Percentiles rank a stretch among this genome's conserved stretches.
phyloP scores from a whole-genome alignment of 2,329 filamentous ascomycete species.

The Alternaria sp. region DNA sequence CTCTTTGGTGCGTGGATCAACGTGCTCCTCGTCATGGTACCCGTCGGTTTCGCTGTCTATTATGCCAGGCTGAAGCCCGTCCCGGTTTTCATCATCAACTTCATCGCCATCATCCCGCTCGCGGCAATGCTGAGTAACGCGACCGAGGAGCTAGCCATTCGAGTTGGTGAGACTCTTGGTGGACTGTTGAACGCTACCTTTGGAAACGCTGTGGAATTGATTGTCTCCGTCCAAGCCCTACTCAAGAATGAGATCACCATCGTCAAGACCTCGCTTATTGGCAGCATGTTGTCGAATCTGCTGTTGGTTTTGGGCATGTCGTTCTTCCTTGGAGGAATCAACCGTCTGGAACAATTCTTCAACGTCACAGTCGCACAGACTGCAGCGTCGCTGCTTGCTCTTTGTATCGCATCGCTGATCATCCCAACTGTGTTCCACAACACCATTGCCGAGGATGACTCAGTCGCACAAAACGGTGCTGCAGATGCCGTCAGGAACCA shows the following conservation, averaged over 20 bases:
- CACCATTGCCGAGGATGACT: conserved; percentile 41
- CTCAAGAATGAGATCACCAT: conserved; percentile 78
- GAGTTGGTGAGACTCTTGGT: conserved; percentile 82
- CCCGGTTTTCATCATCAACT: conserved; percentile 83
- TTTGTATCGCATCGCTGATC: conserved; percentile 83
- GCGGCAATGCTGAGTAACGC: conserved; percentile 87
- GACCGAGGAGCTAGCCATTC: conserved; percentile 87
- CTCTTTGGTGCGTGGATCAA: conserved; percentile 89
- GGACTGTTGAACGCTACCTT: conserved; percentile 91
- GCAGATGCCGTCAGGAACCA: conserved; percentile 43
- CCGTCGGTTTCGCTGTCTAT: conserved; percentile 77
- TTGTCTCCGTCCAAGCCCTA: conserved; percentile 86
- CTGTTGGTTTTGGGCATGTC: conserved; percentile 90
- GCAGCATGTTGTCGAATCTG: conserved; percentile 90
- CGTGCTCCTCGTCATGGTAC: conserved; percentile 78
- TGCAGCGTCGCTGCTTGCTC: conserved; percentile 79
- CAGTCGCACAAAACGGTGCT: conserved; percentile 14
- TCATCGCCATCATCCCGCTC: conserved; percentile 89
- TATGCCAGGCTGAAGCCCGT: conserved; percentile 59
- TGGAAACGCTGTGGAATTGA: conserved; percentile 89
- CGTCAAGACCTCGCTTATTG: conserved; percentile 91
- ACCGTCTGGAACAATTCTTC: conserved; percentile 84
- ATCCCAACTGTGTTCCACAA: conserved; percentile 83
- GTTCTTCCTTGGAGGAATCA: conserved; percentile 87
- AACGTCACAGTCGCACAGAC: conserved; percentile 93